Evolutionary conservation across 2,329 filamentous ascomycete genomes (phyloP).

Genomic region (Fulvia fulva): DNA sequence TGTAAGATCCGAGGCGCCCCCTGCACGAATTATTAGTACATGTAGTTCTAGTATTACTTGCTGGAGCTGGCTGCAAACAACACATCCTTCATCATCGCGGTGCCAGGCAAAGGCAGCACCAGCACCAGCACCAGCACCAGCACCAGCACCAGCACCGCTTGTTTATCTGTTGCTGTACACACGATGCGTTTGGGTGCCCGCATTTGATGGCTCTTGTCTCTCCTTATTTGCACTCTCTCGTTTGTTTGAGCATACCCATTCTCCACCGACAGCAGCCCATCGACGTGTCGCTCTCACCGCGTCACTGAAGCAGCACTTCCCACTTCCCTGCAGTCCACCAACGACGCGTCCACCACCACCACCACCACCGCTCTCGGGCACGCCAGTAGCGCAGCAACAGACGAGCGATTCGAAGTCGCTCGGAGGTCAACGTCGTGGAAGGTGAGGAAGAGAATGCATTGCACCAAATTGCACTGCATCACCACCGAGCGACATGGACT

Average conservation of each 20-base stretch:
- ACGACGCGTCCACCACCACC: not conserved
- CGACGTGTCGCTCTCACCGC: not conserved
- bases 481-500: not conserved
- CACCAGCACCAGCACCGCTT: too few relatives aligned
- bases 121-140: too few relatives aligned
- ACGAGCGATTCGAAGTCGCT: constrained; percentile 9
- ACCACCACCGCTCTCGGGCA: not conserved
- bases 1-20: not conserved
- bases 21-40: not conserved
- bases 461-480: not conserved
- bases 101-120: not conserved
- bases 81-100: not conserved
- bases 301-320: not conserved
- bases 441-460: not conserved
- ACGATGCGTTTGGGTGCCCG: constrained; percentile 5
- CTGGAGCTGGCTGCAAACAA: not conserved
- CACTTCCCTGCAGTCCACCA: not conserved
- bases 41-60: not conserved
- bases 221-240: constrained; percentile 6
- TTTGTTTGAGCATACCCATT: constrained; percentile 1
- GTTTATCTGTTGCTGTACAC: not conserved
- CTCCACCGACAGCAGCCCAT: not conserved
- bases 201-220: constrained; percentile 7
- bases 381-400: not conserved
- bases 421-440: constrained; percentile 9